Evolutionary conservation across 2,329 filamentous ascomycete species (phyloP).

Genomic region (Hypoxylon sp.): DNA sequence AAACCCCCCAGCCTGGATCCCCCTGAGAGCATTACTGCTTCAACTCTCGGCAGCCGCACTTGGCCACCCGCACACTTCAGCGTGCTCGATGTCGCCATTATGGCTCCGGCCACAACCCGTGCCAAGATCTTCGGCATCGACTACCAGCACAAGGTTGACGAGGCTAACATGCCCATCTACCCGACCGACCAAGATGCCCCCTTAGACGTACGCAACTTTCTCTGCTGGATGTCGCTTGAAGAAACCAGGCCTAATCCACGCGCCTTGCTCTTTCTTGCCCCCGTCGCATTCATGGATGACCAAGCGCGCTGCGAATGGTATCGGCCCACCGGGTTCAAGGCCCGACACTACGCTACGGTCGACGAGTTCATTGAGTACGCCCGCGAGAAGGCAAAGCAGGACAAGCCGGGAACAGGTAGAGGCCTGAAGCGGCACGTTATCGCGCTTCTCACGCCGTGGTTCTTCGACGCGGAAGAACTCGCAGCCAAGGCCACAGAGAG

Average conservation of each 20-base stretch:
- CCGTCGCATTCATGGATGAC: conserved; percentile 30
- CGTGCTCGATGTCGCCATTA: conserved; percentile 23
- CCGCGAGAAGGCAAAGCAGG: conserved; percentile 1
- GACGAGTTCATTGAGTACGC: conserved; percentile 33
- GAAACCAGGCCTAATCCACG: conserved; percentile 2
- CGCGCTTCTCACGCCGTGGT: conserved; percentile 34
- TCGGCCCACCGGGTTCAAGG: conserved; percentile 23
- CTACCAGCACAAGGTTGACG: not conserved
- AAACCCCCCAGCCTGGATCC: not conserved
- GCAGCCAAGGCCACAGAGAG: not conserved
- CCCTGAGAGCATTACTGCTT: not conserved
- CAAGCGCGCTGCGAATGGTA: conserved; percentile 29
- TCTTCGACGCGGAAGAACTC: conserved; percentile 21
- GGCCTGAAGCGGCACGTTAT: conserved; percentile 10
- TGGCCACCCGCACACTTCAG: conserved; percentile 30
- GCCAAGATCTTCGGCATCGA: conserved; percentile 29
- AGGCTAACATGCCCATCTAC: conserved; percentile 3
- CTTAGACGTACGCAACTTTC: conserved; percentile 15
- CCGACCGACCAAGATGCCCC: conserved; percentile 26
- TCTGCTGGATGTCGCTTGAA: conserved; percentile 24
- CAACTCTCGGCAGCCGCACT: not conserved
- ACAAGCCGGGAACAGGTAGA: not conserved
- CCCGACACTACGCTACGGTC: conserved; percentile 30
- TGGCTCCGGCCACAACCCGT: conserved; percentile 15
- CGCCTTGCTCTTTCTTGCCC: conserved; percentile 22